Conservation (phyloP, 208 protist species). For the Willaertia magna region DNA sequence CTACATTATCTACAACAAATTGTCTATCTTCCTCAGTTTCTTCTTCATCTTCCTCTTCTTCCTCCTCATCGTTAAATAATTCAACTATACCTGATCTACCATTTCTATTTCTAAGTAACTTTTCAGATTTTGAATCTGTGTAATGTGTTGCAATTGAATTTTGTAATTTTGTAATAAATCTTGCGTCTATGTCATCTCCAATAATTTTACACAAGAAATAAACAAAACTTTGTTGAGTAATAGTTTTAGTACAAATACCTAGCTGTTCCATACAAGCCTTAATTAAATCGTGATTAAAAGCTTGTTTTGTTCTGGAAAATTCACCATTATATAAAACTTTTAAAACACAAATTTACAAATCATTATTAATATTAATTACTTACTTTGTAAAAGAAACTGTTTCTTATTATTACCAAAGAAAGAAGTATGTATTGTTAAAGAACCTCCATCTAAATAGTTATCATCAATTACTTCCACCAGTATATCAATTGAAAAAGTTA, state of each 20-base stretch:
- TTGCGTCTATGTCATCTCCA: not conserved
- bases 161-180: not conserved
- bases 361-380: too few relatives aligned
- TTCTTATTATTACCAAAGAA: not conserved
- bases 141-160: not conserved
- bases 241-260: not conserved
- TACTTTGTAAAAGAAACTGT: too few relatives aligned
- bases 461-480: not conserved
- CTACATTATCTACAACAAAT: not conserved
- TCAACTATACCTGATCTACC: too few relatives aligned
- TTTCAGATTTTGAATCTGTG: not conserved
- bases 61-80: not conserved
- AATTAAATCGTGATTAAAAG: not conserved
- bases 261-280: not conserved
- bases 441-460: not conserved
- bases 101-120: not conserved
- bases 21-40: not conserved
- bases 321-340: not conserved
- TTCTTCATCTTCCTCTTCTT: not conserved
- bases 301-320: not conserved
- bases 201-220: not conserved
- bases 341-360: too few relatives aligned
- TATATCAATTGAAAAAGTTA: not conserved
- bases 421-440: not conserved
- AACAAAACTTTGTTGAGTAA: not conserved